These are phyloP conservation scores for Solanum sparsipilum DNA, from an alignment of 257 asterid genomes.

Conservation along the genomic window DNA sequence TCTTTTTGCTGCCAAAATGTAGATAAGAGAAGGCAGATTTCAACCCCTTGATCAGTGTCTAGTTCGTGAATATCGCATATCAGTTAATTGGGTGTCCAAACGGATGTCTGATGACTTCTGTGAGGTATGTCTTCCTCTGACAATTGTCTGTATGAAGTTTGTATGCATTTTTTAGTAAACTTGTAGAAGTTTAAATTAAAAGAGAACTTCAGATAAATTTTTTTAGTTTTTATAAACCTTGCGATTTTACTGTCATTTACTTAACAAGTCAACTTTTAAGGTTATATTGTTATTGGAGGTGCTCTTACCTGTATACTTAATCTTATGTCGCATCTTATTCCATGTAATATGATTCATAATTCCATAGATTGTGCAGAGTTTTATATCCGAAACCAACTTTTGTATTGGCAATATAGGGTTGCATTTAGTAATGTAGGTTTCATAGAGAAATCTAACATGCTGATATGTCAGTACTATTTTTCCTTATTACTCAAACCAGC, in stretches of 20 bases:
- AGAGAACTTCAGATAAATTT: neutral
- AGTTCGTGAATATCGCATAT: slow-evolving; percentile 67
- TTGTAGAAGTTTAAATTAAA: neutral
- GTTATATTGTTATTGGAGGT: neutral
- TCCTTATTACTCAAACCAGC: neutral
- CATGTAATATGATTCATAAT: neutral
- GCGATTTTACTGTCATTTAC: neutral
- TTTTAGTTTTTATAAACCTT: neutral
- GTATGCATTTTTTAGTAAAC: neutral
- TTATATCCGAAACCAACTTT: neutral
- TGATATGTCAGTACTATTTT: neutral
- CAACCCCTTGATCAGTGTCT: slow-evolving; percentile 89
- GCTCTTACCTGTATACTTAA: neutral
- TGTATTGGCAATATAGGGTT: neutral
- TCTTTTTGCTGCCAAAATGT: slow-evolving; percentile 7
- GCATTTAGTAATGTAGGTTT: neutral
- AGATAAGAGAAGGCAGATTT: slow-evolving; percentile 95
- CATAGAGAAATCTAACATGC: neutral
- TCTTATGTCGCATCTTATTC: neutral
- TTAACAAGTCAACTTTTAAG: neutral
- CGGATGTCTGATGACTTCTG: slow-evolving; percentile 50
- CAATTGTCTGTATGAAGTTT: neutral
- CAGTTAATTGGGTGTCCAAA: slow-evolving; percentile 60
- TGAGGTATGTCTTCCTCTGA: slow-evolving; percentile 34
- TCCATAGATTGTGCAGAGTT: neutral